Conservation (phyloP, 208 protist species). For the Crithidia sp. region DNA sequence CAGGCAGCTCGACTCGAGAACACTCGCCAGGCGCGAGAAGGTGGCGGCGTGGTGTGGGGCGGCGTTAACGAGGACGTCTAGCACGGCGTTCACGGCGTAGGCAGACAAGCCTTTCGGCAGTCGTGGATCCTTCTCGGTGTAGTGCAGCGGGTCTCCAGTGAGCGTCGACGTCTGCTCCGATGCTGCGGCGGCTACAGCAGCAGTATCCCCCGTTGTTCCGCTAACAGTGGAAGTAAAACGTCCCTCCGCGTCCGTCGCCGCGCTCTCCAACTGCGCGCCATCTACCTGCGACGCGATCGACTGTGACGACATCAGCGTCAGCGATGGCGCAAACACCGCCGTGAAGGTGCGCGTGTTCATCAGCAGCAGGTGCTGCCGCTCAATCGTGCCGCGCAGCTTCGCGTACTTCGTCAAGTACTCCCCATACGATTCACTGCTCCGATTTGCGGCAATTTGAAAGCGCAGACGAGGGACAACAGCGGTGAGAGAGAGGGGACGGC, state of each 20-base stretch:
- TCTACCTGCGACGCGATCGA: not conserved
- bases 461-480: conserved; percentile 45
- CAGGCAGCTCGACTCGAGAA: conserved; percentile 54
- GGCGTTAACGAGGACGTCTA: conserved; percentile 56
- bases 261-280: too few relatives aligned
- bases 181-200: not conserved
- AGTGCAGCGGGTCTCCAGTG: conserved; percentile 3
- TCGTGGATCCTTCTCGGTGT: conserved; percentile 10
- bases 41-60: conserved; percentile 52
- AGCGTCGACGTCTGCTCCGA: not conserved
- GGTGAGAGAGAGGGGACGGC: conserved; percentile 46
- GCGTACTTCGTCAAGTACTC: conserved; percentile 41
- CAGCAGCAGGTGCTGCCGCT: conserved; percentile 33
- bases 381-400: conserved; percentile 46
- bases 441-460: conserved; percentile 27
- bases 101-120: conserved; percentile 59
- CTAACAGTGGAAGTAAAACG: too few relatives aligned
- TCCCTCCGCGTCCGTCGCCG: too few relatives aligned
- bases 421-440: conserved; percentile 19
- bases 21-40: conserved; percentile 38
- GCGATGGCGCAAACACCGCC: conserved; percentile 37
- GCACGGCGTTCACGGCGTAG: conserved; percentile 58
- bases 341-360: conserved; percentile 50
- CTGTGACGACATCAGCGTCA: not conserved
- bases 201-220: not conserved